Conservation (phyloP, 306 rosid genomes). For the Quercus aquifolioides region DNA sequence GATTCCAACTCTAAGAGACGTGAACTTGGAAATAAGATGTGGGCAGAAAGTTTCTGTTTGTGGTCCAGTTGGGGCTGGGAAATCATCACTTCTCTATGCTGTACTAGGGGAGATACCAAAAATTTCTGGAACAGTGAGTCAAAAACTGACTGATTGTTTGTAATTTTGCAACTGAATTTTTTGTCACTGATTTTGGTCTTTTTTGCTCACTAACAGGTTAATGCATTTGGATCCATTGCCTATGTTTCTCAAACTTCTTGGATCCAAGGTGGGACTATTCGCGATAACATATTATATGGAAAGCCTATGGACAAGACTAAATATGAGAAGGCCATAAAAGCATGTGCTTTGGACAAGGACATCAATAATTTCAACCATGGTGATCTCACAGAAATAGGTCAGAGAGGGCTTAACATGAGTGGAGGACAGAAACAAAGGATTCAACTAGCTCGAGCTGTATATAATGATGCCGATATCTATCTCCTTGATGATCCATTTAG, state of each 20-base stretch:
- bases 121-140: too few relatives aligned
- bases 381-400: conserved; percentile 60
- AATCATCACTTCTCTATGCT: too few relatives aligned
- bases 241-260: conserved; percentile 48
- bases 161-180: too few relatives aligned
- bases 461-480: conserved; percentile 49
- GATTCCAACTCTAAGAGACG: too few relatives aligned
- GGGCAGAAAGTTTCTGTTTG: too few relatives aligned
- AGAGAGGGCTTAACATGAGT: conserved; percentile 62
- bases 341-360: conserved; percentile 52
- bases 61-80: too few relatives aligned
- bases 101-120: too few relatives aligned
- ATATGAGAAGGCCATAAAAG: conserved; percentile 41
- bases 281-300: conserved; percentile 50
- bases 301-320: conserved; percentile 36
- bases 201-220: too few relatives aligned
- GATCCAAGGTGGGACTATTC: conserved; percentile 64
- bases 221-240: too few relatives aligned
- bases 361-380: conserved; percentile 42
- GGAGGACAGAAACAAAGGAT: conserved; percentile 61
- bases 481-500: conserved; percentile 61
- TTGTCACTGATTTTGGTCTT: too few relatives aligned
- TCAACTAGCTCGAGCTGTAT: conserved; percentile 61
- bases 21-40: too few relatives aligned
- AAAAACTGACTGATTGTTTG: too few relatives aligned